Evolutionary conservation across 805 yeast genomes (phyloP).

Genomic region (Yarrowia sp.): DNA sequence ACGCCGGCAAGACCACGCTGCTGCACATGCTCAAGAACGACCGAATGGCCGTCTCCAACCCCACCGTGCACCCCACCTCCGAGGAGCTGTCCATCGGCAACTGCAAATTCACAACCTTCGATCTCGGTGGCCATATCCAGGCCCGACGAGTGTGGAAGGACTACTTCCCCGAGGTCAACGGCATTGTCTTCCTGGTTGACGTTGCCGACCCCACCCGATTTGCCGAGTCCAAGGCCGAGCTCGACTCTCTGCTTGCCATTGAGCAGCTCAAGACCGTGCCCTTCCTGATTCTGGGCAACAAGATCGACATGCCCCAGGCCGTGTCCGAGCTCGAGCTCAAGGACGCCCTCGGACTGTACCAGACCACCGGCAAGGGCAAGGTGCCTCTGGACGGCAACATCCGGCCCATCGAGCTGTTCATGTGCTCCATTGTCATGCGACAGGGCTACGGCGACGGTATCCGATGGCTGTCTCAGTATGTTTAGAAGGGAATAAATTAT

Average conservation of each 20-base stretch:
- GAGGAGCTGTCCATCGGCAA: constrained; percentile 97
- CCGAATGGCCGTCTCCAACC: constrained; percentile 95
- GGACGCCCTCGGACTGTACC: constrained; percentile 80
- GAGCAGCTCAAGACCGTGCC: constrained; percentile 91
- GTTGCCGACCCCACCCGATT: constrained; percentile 96
- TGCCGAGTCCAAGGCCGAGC: constrained; percentile 90
- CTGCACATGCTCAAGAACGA: constrained; percentile 88
- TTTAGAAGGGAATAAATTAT: constrained; percentile 36
- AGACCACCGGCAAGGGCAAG: constrained; percentile 87
- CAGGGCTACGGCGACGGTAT: constrained; percentile 98
- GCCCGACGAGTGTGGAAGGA: constrained; percentile 99
- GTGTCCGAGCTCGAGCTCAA: constrained; percentile 93
- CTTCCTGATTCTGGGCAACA: constrained; percentile 91
- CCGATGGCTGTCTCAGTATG: constrained; percentile 96
- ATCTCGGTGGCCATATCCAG: constrained; percentile 97
- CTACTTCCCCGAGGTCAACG: constrained; percentile 98
- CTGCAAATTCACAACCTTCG: constrained; percentile 96
- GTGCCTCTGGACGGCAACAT: constrained; percentile 61
- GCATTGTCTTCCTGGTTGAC: constrained; percentile 93
- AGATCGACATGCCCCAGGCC: constrained; percentile 91
- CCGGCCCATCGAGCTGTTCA: constrained; percentile 93
- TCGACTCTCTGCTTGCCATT: constrained; percentile 87
- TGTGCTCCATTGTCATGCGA: constrained; percentile 98
- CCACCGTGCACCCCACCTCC: constrained; percentile 96
- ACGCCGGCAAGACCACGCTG: constrained; percentile 94